Base-by-base conservation (phyloP, 495 filamentous ascomycete genomes). In the Pyrenopolyporus hunteri region DNA sequence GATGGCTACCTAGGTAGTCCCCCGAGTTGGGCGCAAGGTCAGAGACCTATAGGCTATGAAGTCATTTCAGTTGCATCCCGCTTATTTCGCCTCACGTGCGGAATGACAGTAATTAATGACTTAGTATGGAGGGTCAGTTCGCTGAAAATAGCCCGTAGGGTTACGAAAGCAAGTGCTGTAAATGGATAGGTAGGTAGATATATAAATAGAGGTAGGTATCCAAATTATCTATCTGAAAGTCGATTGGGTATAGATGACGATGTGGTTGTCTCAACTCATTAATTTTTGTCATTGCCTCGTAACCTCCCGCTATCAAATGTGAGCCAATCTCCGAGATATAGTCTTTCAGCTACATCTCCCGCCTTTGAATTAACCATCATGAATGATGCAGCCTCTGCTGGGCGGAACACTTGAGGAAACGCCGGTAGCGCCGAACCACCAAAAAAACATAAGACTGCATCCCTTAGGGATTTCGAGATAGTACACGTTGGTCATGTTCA, bases 281-380 rank as follows among this genome's bases (percentile, higher is more conserved):
- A 65, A 60, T 51, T 62, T 39, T 51, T 43, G 56, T 65, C 56
- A 60, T 65, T 65, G 36, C 50, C 50, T 65, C 62, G 62, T 65
- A 56, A 65, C 37, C 44, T 59, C 31, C 43, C 44, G 20, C 50
- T 29, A 44, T 64, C 56, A 48, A 33, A 39, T 57, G 47, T 37
- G 33, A 66, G 57, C 52, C 57, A 61, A 56, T 57, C 52, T 61
- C n/a, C 52, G 63, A 56, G 45, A 60, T 47, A 45, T 48, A 45
- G 44, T 47, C 39, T 65, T 42, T 14, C 31, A 33, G 37, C 44
- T 56, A 36, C 22, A 42, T 16, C 19, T 35, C 14, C 6, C 16
- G 29, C 32, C 40, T 37, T 36, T 17, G 46, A 57, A 60, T 48
- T 50, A 65, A 45, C 45, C 42, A 37, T 44, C 35, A 66, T 44